These are phyloP conservation scores for Podospora conica DNA, from an alignment of 495 filamentous ascomycete genomes.

Conservation along the genomic window DNA sequence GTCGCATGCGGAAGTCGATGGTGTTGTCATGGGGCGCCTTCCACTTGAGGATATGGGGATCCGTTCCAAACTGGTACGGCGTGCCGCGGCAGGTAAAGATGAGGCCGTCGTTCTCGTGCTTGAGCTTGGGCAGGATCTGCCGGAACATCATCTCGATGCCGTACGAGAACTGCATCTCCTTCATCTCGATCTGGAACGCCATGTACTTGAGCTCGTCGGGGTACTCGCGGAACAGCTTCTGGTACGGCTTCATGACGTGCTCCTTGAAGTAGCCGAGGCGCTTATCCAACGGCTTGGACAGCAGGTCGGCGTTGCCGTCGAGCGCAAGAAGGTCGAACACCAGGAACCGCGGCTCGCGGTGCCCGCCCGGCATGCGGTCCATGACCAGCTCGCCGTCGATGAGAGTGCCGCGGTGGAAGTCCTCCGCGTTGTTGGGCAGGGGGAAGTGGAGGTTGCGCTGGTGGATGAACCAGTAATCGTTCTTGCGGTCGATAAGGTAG, in stretches of 20 bases:
- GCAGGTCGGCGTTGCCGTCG: conserved; percentile 68
- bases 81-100: conserved; percentile 90
- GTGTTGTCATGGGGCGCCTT: conserved; percentile 90
- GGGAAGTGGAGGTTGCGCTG: conserved; percentile 80
- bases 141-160: conserved; percentile 86
- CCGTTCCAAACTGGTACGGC: conserved; percentile 82
- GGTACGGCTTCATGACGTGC: conserved; percentile 73
- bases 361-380: conserved; percentile 59
- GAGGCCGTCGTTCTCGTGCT: conserved; percentile 90
- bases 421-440: conserved; percentile 49
- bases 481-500: conserved; percentile 94
- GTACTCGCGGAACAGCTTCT: conserved; percentile 58
- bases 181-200: conserved; percentile 76
- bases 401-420: conserved; percentile 73
- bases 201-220: conserved; percentile 64
- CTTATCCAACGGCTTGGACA: conserved; percentile 71
- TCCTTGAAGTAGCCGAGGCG: conserved; percentile 80
- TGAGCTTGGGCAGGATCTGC: conserved; percentile 71
- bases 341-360: conserved; percentile 66
- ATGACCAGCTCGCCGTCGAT: conserved; percentile 91
- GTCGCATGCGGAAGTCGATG: conserved; percentile 75
- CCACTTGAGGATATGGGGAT: conserved; percentile 93
- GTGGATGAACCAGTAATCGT: conserved; percentile 75
- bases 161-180: conserved; percentile 82
- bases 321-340: conserved; percentile 90